These are phyloP conservation scores for Lactarius hatsudake DNA, from an alignment of 768 basidiomycete genomes.

Conservation along the genomic window DNA sequence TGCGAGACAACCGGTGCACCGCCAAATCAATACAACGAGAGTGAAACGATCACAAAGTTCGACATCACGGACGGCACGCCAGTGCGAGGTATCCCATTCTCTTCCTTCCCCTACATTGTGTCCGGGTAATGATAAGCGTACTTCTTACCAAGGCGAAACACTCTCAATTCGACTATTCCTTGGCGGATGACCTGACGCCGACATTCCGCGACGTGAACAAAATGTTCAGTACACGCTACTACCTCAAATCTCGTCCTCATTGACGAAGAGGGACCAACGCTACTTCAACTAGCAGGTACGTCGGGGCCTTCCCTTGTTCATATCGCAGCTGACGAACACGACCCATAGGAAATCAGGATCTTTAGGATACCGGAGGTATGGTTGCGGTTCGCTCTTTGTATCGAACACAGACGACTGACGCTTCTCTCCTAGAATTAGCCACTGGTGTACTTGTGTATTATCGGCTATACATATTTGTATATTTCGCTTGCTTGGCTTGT, in stretches of 20 bases:
- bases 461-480: constrained; percentile 19
- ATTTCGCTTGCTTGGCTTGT: neutral
- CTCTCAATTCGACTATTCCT: constrained; percentile 98
- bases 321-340: neutral
- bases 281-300: constrained; percentile 95
- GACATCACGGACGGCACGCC: constrained; percentile 99
- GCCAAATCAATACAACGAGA: constrained; percentile 99
- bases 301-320: constrained; percentile 13
- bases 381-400: neutral
- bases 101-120: neutral
- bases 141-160: constrained; percentile 72
- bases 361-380: constrained; percentile 86
- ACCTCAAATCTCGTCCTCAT: constrained; percentile 96
- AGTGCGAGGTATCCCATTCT: constrained; percentile 66
- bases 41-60: constrained; percentile 98
- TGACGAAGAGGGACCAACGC: constrained; percentile 95
- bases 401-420: neutral
- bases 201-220: constrained; percentile 99
- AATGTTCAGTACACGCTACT: constrained; percentile 96
- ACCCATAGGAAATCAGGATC: constrained; percentile 73
- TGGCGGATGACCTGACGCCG: constrained; percentile 93
- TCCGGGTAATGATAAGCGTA: neutral
- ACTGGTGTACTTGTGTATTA: constrained; percentile 13
- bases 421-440: constrained; percentile 16
- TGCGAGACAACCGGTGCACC: constrained; percentile 95